Conservation (phyloP, 192 early-diverging fungal species). For the Linderina pennispora region DNA sequence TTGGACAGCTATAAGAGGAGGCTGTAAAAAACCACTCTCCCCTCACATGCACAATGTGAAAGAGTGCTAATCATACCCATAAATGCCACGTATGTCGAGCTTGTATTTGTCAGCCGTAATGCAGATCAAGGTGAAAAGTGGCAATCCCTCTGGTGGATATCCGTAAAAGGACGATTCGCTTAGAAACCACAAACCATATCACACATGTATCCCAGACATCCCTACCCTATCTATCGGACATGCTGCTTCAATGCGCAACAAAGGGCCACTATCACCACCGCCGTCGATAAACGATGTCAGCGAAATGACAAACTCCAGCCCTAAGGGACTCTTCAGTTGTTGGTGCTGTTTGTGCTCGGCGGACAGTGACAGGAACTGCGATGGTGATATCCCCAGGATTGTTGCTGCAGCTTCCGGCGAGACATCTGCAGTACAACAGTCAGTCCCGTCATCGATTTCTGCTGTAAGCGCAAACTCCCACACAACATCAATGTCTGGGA, state of each 20-base stretch:
- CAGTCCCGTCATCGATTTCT: constrained; percentile 27
- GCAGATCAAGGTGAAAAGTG: no score
- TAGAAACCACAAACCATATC: no score
- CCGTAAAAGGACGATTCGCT: no score
- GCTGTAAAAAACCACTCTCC: no score
- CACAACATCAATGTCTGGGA: constrained; percentile 5
- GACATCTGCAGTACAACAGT: not conserved
- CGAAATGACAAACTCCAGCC: constrained; percentile 20
- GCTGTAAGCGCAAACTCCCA: constrained; percentile 15
- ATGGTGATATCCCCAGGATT: constrained; percentile 16
- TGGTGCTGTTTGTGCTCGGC: constrained; percentile 8
- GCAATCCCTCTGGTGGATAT: no score
- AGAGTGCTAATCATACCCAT: no score
- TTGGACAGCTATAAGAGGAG: no score
- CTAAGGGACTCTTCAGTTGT: constrained; percentile 7
- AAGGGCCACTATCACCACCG: no score
- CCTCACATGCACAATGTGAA: no score
- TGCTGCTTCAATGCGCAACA: constrained; percentile 26
- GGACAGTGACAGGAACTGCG: constrained; percentile 31
- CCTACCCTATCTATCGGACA: constrained; percentile 9
- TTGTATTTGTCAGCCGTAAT: no score
- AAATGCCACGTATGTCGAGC: no score
- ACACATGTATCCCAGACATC: no score
- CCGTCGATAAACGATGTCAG: constrained; percentile 18
- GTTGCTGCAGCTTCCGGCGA: constrained; percentile 10